These are phyloP conservation scores for Trichoderma sp. DNA, from an alignment of 2,329 filamentous ascomycete species.

Conservation along the genomic window DNA sequence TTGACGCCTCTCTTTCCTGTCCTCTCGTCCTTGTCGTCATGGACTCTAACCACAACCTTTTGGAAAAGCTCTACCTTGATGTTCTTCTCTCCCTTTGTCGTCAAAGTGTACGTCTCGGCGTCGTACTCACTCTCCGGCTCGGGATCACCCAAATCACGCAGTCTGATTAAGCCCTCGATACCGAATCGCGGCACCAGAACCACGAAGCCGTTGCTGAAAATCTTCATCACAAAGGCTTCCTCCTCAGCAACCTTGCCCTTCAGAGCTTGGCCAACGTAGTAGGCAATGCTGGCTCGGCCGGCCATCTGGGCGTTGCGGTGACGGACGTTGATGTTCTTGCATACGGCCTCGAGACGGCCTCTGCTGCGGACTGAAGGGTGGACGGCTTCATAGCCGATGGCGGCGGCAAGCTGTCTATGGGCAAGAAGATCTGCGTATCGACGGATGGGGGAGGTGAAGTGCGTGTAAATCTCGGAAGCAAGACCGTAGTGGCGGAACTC, in stretches of 20 bases:
- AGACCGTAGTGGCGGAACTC: conserved; percentile 98
- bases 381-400: conserved; percentile 89
- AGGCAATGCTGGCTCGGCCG: conserved; percentile 90
- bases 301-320: conserved; percentile 97
- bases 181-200: conserved; percentile 95
- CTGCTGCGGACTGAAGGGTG: conserved; percentile 79
- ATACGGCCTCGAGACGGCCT: conserved; percentile 85
- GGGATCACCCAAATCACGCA: conserved; percentile 77
- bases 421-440: conserved; percentile 96
- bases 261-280: conserved; percentile 95
- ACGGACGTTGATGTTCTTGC: conserved; percentile 96
- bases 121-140: conserved; percentile 84
- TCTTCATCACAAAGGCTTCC: conserved; percentile 93
- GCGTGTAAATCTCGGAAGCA: conserved; percentile 95
- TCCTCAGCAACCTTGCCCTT: conserved; percentile 76
- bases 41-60: conserved; percentile 85
- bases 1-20: conserved; percentile 95
- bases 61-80: conserved; percentile 81
- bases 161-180: conserved; percentile 85
- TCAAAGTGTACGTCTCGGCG: conserved; percentile 79
- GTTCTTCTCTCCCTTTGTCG: conserved; percentile 56
- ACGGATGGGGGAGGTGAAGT: conserved; percentile 96
- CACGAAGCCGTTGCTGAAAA: conserved; percentile 96
- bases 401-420: conserved; percentile 90
- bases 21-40: conserved; percentile 88